Evolutionary conservation across 169 alveolate genomes (phyloP), one percentile per base, ranked within the genome.

Genomic region (Blepharisma undulans): DNA sequence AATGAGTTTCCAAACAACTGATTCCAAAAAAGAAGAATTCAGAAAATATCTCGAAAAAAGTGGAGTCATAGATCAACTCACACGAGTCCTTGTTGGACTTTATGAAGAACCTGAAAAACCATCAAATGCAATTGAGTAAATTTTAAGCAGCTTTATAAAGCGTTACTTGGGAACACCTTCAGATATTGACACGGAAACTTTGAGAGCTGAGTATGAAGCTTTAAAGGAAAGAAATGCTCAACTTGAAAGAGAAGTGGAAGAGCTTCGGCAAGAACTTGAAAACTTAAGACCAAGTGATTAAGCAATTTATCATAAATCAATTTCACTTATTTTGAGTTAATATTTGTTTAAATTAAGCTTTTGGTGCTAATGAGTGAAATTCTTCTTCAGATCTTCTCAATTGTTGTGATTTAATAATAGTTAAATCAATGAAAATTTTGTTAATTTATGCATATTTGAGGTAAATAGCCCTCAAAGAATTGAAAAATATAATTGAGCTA

Each of bases 51-150:
- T 97, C 72, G 99, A 96, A 85, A 97, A 96, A 90, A 93, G 96
- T 66, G 98, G 99, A 16, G 98, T 97, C 76, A 91, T 97, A 76
- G 98, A 96, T 71, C 95, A 97, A 92, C 95, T 97, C 30, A 96
- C 99, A 6, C 94, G 97, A 87, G 98, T 97, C 10, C 94, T 97
- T 48, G 99, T 97, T 72, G 98, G 98, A 72, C 94, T 97, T 27
- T 97, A 97, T 88, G 99, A 96, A 92, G 98, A 97, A 72, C 97
- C 98, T 72, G 98, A 97, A 78, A 95, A 96, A 82, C 98, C 98
- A 72, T 32, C 88, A 14, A 93, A 96, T 93, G 98, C 98, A 19
- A 92, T 97, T 72, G 99, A 97, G 93, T 95, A 91, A 82, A 27
- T n/a, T 25, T 76, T 16, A 78, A 48, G 21, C 8, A 91, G 94